Base-by-base conservation (phyloP, 345 rosid genomes). In the Turritis glabra region DNA sequence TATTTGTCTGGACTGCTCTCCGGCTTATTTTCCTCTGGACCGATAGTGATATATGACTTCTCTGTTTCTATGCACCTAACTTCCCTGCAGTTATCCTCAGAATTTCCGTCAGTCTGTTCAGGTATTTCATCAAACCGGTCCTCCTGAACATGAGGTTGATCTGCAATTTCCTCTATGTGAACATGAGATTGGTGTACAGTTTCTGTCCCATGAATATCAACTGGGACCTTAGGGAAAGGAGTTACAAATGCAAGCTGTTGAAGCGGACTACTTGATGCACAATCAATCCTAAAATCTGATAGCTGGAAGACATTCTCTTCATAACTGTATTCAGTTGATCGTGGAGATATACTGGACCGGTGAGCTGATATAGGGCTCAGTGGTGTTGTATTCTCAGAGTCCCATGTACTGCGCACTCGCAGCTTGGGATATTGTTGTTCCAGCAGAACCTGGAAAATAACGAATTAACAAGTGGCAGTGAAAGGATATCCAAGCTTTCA, bases 41-140 rank as follows among this genome's bases (percentile, higher is more conserved):
- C 51, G 65, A 74, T 61, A 27, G 40, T 77, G n/a, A 51, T 29
- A 50, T 79, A 75, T 40, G 83, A 71, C 62, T 79, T 79, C 73
- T 82, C 91, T 19, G 70, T 79, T 63, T 76, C 85, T 58, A 86
- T 74, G 81, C 93, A 90, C 33, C 83, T 83, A 32, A 89, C 94
- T 46, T 84, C 93, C 78, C 72, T 86, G 85, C 86, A 86, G 63
- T 59, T 19, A 29, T 76, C 84, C 47, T 79, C 85, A 0, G 79
- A 80, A 73, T 64, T 83, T 53, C 72, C 80, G 32, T 79, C 79
- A 76, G 51, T 73, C 60, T 75, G 75, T 22, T 82, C 84, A 52
- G 8, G 70, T 56, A 37, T 62, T 57, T 64, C 72, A 84, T 21
- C 67, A 72, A 69, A 71, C 32, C 71, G 67, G 41, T 80, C 83